Percentiles rank a stretch among this genome's conserved stretches.
These are phyloP conservation scores for Microdochium bolleyi DNA, from an alignment of 2,329 filamentous ascomycete genomes.

Conservation along the genomic window DNA sequence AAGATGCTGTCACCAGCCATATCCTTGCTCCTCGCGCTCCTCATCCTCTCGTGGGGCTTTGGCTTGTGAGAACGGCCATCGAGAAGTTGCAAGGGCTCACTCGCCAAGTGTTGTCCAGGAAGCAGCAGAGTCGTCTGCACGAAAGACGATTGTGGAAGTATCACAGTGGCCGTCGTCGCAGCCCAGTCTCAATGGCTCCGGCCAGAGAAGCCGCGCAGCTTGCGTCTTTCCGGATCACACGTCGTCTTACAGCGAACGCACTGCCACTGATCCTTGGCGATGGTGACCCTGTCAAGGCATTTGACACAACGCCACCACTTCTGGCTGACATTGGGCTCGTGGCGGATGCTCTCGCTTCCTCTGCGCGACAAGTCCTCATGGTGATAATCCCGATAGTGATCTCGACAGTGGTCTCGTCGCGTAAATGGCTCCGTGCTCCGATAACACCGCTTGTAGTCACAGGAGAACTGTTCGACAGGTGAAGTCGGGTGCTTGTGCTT, in stretches of 20 bases:
- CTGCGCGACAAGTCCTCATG: slow-evolving; percentile 33
- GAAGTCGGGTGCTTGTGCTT: slow-evolving; percentile 36
- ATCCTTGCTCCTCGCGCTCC: too few relatives aligned
- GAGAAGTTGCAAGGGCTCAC: too few relatives aligned
- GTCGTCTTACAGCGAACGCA: slow-evolving; percentile 38
- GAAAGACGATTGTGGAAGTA: too few relatives aligned
- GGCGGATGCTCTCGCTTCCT: slow-evolving; percentile 13
- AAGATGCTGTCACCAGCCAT: too few relatives aligned
- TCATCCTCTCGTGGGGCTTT: too few relatives aligned
- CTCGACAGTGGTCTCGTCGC: slow-evolving; percentile 48
- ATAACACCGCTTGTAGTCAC: slow-evolving; percentile 43
- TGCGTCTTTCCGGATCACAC: slow-evolving; percentile 33
- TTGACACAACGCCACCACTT: slow-evolving; percentile 48
- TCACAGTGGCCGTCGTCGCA: too few relatives aligned
- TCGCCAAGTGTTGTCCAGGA: too few relatives aligned
- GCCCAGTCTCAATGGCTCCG: not conserved
- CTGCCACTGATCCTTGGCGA: slow-evolving; percentile 30
- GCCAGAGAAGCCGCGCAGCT: slow-evolving; percentile 10
- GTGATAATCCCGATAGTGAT: slow-evolving; percentile 48
- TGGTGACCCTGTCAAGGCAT: slow-evolving; percentile 37
- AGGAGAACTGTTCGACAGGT: slow-evolving; percentile 34
- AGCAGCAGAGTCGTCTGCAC: too few relatives aligned
- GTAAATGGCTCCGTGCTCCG: slow-evolving; percentile 38
- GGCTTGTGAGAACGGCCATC: too few relatives aligned
- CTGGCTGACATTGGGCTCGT: slow-evolving; percentile 26